A percentile compares a stretch with the other conserved stretches of the same genome.
phyloP scores from a whole-genome alignment of 495 filamentous ascomycete genomes.

The Peziza echinospora region DNA sequence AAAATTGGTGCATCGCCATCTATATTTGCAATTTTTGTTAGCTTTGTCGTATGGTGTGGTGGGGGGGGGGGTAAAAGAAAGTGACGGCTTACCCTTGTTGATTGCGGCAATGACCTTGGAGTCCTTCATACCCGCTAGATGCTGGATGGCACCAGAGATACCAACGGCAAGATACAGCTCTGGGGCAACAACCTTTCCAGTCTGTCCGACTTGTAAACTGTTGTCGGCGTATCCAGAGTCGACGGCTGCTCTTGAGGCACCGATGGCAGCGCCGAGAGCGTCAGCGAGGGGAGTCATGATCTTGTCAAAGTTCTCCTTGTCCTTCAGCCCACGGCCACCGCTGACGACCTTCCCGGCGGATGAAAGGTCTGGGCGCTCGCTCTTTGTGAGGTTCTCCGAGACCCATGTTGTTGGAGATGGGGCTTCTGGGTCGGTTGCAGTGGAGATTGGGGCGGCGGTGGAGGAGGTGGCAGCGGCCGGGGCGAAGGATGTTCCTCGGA shows the following conservation, averaged over 20 bases:
- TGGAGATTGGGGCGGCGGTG: conserved; percentile 36
- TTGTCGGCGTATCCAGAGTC: conserved; percentile 99
- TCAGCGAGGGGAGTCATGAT: conserved; percentile 84
- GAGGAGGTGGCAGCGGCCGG: conserved; percentile 31
- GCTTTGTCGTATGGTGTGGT: neutral
- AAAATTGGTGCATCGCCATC: conserved; percentile 93
- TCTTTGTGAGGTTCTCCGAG: conserved; percentile 78
- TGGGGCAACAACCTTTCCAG: conserved; percentile 92
- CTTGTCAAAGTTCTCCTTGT: conserved; percentile 86
- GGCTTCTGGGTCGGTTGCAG: conserved; percentile 47
- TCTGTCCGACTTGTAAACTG: conserved; percentile 93
- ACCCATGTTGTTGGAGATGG: conserved; percentile 64
- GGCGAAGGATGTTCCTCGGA: conserved; percentile 77
- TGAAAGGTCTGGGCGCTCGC: conserved; percentile 83
- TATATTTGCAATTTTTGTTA: neutral
- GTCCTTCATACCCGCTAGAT: conserved; percentile 98
- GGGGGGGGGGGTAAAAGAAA: neutral
- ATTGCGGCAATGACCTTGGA: conserved; percentile 98
- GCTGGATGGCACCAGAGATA: conserved; percentile 93
- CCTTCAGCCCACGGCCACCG: conserved; percentile 84
- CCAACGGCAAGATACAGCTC: conserved; percentile 88
- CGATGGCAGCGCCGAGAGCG: conserved; percentile 75
- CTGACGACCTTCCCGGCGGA: conserved; percentile 78
- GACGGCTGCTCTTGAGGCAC: conserved; percentile 82
- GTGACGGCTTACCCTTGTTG: conserved; percentile 40